Evolutionary conservation across 306 rosid genomes (phyloP).

Genomic region (Crataegus laevigata): DNA sequence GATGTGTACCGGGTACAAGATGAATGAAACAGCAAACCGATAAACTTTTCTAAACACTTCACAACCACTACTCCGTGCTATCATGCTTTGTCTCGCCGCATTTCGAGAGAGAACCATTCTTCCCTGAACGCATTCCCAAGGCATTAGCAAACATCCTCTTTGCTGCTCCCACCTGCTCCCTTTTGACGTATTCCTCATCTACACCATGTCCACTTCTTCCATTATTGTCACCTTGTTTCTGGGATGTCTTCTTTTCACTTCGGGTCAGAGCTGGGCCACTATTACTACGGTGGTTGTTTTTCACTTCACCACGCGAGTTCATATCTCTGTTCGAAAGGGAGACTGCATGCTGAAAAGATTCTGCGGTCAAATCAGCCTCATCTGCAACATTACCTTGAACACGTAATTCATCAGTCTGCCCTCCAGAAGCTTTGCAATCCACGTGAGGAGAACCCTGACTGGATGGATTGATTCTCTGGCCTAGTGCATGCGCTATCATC

Average conservation of each 20-base stretch:
- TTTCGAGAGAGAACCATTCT: slow-evolving; percentile 43
- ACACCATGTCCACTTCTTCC: slow-evolving; percentile 39
- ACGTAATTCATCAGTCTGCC: slow-evolving; percentile 18
- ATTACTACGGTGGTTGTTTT: slow-evolving; percentile 18
- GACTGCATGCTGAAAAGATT: slow-evolving; percentile 25
- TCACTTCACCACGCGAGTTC: slow-evolving; percentile 18
- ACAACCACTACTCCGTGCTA: slow-evolving; percentile 16
- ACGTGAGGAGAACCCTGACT: slow-evolving; percentile 27
- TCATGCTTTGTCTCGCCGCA: slow-evolving; percentile 37
- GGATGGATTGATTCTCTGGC: slow-evolving; percentile 56
- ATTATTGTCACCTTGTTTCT: slow-evolving; percentile 28
- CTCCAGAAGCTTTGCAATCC: slow-evolving; percentile 26
- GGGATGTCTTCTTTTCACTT: slow-evolving; percentile 27
- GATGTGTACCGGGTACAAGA: slow-evolving; percentile 8
- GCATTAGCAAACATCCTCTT: slow-evolving; percentile 95
- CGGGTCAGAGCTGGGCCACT: slow-evolving; percentile 8
- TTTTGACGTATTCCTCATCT: slow-evolving; percentile 46
- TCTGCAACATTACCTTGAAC: slow-evolving; percentile 25
- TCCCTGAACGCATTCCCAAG: slow-evolving; percentile 62
- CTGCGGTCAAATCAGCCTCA: slow-evolving; percentile 16
- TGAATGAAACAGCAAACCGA: neutral
- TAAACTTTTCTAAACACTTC: slow-evolving; percentile 7
- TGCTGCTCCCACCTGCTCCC: slow-evolving; percentile 89
- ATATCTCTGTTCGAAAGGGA: slow-evolving; percentile 15
- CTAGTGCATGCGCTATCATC: slow-evolving; percentile 96